Evolutionary conservation across 352 stramenopile species (phyloP).

Genomic region (Ochromonadaceae sp.): DNA sequence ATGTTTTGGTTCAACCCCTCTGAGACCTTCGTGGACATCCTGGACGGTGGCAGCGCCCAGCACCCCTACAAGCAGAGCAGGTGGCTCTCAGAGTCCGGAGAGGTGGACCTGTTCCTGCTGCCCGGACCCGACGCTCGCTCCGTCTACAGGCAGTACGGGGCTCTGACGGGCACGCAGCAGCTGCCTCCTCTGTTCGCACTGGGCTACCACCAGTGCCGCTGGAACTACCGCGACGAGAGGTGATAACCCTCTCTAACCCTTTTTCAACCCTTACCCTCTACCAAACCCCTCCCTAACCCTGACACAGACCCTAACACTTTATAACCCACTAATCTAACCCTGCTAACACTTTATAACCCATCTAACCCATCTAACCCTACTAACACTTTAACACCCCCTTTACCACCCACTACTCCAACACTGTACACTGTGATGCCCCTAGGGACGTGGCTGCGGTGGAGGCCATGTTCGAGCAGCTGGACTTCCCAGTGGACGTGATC

Average conservation of each 20-base stretch:
- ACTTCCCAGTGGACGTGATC: conserved; percentile 98
- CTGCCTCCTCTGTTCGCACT: conserved; percentile 90
- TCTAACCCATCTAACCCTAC: no score
- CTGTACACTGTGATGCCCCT: not conserved
- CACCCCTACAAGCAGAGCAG: conserved; percentile 48
- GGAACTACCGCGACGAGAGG: conserved; percentile 99
- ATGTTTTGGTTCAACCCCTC: conserved; percentile 98
- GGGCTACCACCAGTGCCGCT: conserved; percentile 96
- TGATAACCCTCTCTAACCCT: no score
- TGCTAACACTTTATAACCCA: no score
- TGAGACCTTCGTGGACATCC: conserved; percentile 96
- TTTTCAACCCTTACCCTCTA: no score
- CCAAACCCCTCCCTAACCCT: no score
- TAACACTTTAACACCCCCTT: no score
- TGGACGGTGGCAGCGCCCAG: conserved; percentile 24
- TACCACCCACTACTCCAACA: not conserved
- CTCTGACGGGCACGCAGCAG: conserved; percentile 69
- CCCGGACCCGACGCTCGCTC: conserved; percentile 55
- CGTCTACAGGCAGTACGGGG: conserved; percentile 75
- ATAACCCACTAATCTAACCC: no score
- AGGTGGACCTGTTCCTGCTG: conserved; percentile 92
- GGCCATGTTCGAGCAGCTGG: conserved; percentile 77
- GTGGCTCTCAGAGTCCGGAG: conserved; percentile 85
- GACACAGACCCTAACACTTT: no score
- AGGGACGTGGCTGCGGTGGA: conserved; percentile 36